Conservation (phyloP, 164 flowering plant species). For the Umbilicus rupestris region DNA sequence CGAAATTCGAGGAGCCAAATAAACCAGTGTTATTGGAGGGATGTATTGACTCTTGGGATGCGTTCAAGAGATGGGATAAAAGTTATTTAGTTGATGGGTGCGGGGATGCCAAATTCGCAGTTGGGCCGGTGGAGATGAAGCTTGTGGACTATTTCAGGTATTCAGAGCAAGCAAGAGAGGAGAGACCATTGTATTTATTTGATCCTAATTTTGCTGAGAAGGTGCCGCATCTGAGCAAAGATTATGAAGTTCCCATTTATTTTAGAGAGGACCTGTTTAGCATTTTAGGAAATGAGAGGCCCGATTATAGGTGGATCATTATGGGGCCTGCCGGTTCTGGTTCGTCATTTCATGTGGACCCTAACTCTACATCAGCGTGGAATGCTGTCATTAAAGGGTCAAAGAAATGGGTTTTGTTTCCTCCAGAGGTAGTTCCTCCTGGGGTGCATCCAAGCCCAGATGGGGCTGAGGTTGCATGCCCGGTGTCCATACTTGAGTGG, state of each 20-base stretch:
- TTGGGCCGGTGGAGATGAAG: constrained; percentile 87
- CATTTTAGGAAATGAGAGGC: constrained; percentile 80
- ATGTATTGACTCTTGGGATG: constrained; percentile 75
- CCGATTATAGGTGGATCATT: constrained; percentile 91
- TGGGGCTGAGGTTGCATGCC: constrained; percentile 97
- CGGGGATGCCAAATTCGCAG: constrained; percentile 56
- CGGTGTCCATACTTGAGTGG: constrained; percentile 95
- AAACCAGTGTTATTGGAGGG: constrained; percentile 89
- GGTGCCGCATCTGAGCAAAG: constrained; percentile 59
- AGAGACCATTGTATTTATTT: constrained; percentile 85
- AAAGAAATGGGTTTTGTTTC: constrained; percentile 93
- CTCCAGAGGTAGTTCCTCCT: constrained; percentile 88
- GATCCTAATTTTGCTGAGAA: constrained; percentile 90
- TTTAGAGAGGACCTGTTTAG: constrained; percentile 84
- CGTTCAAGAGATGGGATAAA: constrained; percentile 71
- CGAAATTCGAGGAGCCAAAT: constrained; percentile 73
- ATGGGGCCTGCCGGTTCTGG: constrained; percentile 90
- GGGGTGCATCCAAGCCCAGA: constrained; percentile 98
- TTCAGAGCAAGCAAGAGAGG: constrained; percentile 73
- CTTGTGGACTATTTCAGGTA: constrained; percentile 68
- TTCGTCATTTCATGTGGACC: constrained; percentile 88
- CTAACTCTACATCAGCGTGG: constrained; percentile 99
- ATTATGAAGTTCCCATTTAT: constrained; percentile 75
- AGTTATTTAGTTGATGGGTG: constrained; percentile 52
- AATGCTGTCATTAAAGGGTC: constrained; percentile 91